phyloP scores from a whole-genome alignment of 225 moss, liverwort and hornwort genomes.

The Physcomitrium patens region DNA sequence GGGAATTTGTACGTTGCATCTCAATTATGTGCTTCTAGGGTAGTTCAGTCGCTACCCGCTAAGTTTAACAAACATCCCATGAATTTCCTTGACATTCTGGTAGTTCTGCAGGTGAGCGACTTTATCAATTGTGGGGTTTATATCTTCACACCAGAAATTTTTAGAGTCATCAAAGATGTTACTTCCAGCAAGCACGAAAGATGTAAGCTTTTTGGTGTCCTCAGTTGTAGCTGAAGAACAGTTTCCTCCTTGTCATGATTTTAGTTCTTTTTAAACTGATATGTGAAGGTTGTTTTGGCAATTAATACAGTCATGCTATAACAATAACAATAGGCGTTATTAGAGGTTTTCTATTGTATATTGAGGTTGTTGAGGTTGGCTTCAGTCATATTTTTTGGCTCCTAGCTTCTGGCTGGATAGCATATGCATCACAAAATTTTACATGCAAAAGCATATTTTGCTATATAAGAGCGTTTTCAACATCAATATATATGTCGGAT shows the following conservation, averaged over 20 bases:
- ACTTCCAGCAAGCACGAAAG: constrained; percentile 66
- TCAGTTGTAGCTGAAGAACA: constrained; percentile 7
- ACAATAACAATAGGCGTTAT: neutral
- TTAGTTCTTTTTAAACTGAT: constrained; percentile 3
- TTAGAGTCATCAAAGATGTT: constrained; percentile 81
- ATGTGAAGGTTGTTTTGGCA: neutral
- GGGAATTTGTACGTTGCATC: neutral
- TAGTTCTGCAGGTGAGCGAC: constrained; percentile 81
- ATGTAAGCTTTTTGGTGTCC: constrained; percentile 58
- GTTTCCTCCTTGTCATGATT: constrained; percentile 5
- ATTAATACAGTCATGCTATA: neutral
- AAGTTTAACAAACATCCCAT: constrained; percentile 23
- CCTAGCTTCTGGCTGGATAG: neutral
- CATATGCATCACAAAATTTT: neutral
- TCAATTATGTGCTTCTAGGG: neutral
- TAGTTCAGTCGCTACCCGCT: constrained; percentile 12
- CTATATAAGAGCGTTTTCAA: neutral
- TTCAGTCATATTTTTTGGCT: constrained; percentile 10
- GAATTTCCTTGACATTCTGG: constrained; percentile 43
- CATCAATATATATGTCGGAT: neutral
- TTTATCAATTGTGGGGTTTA: constrained; percentile 99
- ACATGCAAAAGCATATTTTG: constrained; percentile 4
- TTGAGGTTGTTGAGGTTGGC: constrained; percentile 27
- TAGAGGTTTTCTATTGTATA: neutral
- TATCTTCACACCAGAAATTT: constrained; percentile 93